Conservation (phyloP, 768 basidiomycete genomes). For the Leccinum incarnatum region DNA sequence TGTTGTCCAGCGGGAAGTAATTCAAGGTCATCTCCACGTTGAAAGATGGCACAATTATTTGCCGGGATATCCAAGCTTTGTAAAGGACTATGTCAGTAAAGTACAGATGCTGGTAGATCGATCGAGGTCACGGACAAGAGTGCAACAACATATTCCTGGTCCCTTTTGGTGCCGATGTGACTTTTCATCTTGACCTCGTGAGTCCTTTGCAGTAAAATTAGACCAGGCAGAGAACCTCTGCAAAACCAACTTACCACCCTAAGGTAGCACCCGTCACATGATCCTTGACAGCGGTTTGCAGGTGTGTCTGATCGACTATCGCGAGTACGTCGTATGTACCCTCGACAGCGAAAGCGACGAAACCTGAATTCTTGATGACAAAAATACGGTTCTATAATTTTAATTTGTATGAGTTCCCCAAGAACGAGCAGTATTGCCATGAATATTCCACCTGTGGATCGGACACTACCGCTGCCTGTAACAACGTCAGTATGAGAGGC, state of each 20-base stretch:
- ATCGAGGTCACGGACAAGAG: conserved; percentile 53
- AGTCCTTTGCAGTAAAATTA: conserved; percentile 35
- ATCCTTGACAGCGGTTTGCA: conserved; percentile 59
- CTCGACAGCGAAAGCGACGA: conserved; percentile 73
- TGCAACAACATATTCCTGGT: conserved; percentile 73
- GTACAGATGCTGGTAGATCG: not conserved
- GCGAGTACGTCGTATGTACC: conserved; percentile 78
- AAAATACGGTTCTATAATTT: conserved; percentile 61
- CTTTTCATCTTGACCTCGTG: conserved; percentile 81
- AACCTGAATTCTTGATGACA: conserved; percentile 75
- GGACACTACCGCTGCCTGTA: conserved; percentile 63
- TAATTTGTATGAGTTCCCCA: not conserved
- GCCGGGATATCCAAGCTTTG: conserved; percentile 77
- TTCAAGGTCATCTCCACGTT: conserved; percentile 76
- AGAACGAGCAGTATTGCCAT: not conserved
- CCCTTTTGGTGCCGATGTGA: conserved; percentile 38
- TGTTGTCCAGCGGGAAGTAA: conserved; percentile 80
- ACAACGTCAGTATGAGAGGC: not conserved
- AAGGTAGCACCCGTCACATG: conserved; percentile 57
- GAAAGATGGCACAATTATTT: conserved; percentile 83
- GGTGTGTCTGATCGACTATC: conserved; percentile 82
- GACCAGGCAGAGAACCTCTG: not conserved
- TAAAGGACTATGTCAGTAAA: conserved; percentile 1
- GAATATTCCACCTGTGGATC: conserved; percentile 51
- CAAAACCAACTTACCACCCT: conserved; percentile 43